Evolutionary conservation across 1,284 basidiomycete genomes (phyloP).

Genomic region (Papiliotrema nemorosa): DNA sequence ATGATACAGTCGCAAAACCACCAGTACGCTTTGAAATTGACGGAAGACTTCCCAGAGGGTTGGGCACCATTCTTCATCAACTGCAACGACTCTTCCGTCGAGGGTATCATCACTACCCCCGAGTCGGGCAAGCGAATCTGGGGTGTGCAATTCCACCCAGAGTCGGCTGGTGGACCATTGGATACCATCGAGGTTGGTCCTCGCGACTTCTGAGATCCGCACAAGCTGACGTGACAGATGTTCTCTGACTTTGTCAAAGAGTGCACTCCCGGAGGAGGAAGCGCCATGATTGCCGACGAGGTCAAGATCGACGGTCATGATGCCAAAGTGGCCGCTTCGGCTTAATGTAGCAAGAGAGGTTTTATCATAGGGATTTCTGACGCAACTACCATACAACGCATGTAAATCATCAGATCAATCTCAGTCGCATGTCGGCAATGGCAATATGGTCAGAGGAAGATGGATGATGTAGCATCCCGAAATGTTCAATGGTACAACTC

Average conservation of each 20-base stretch:
- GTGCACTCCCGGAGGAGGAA: constrained; percentile 54
- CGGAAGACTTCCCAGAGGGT: constrained; percentile 87
- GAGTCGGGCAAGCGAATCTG: constrained; percentile 84
- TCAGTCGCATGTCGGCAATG: too few species aligned
- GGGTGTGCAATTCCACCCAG: constrained; percentile 97
- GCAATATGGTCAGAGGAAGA: too few species aligned
- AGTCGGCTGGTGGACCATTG: constrained; percentile 85
- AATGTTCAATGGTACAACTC: too few species aligned
- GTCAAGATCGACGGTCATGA: constrained; percentile 29
- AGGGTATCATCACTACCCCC: constrained; percentile 88
- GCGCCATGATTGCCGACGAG: constrained; percentile 29
- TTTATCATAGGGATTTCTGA: background rate
- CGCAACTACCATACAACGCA: background rate
- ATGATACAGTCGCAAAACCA: constrained; percentile 65
- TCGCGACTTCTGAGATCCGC: background rate
- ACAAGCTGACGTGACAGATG: constrained; percentile 58
- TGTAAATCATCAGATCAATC: background rate
- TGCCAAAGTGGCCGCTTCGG: constrained; percentile 14
- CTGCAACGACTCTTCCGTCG: constrained; percentile 93
- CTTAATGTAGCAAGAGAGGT: background rate
- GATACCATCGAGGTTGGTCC: constrained; percentile 78
- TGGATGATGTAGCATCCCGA: too few species aligned
- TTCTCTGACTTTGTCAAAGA: constrained; percentile 84
- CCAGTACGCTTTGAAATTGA: constrained; percentile 88
- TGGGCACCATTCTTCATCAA: constrained; percentile 99